Evolutionary conservation across 2,329 filamentous ascomycete species (phyloP).

Genomic region (Lasiodiplodia citricola): DNA sequence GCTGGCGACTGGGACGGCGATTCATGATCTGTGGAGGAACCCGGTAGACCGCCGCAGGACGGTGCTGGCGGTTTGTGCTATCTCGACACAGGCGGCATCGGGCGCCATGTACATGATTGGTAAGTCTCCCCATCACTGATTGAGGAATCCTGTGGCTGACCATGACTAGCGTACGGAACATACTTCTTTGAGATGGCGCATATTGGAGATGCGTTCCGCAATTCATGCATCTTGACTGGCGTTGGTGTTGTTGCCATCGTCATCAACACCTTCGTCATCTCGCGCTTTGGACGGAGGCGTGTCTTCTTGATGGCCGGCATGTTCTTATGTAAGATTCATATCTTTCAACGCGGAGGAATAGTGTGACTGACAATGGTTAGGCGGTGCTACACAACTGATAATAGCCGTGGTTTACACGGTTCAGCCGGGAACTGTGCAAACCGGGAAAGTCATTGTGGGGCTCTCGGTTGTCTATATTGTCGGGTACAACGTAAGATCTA

Average conservation of each 20-base stretch:
- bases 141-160: background rate
- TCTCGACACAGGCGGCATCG: conserved; percentile 59
- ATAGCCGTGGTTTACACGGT: conserved; percentile 60
- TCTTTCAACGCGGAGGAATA: no score
- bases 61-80: conserved; percentile 53
- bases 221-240: conserved; percentile 60
- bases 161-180: conserved; percentile 36
- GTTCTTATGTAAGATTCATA: conserved; percentile 47
- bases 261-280: conserved; percentile 59
- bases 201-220: conserved; percentile 56
- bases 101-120: conserved; percentile 57
- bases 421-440: conserved; percentile 43
- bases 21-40: conserved; percentile 58
- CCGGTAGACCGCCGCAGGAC: conserved; percentile 60
- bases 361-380: background rate
- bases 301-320: conserved; percentile 60
- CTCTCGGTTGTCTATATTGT: conserved; percentile 61
- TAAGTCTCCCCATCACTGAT: background rate
- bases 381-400: conserved; percentile 60
- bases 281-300: conserved; percentile 58
- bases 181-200: conserved; percentile 43
- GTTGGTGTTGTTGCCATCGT: conserved; percentile 61
- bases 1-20: conserved; percentile 58
- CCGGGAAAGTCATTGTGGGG: conserved; percentile 58
- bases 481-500: conserved; percentile 51